Evolutionary conservation across 306 rosid genomes (phyloP), one percentile per base, ranked within the genome.

Genomic region (Vigna nakashimae): DNA sequence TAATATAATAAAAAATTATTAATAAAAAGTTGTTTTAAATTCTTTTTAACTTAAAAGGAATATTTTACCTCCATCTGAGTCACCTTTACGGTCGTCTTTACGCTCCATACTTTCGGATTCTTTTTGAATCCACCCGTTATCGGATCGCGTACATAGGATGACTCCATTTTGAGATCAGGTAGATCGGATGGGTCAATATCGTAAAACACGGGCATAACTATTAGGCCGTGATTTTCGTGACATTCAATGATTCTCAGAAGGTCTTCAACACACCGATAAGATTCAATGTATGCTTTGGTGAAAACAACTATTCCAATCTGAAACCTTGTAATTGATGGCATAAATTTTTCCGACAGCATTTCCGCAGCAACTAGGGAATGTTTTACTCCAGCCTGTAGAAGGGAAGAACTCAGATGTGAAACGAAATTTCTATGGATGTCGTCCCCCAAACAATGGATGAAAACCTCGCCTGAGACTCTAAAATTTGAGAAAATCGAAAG

Each of bases 181-280:
- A 0, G 3, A 32, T 9, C 2, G 0, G 52, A 28, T 0, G 68
- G 79, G 1, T 52, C 15, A 12, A 72, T 48, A 0, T 53, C 0
- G 43, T 72, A 43, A 17, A 80, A 80, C 5, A 80, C 1, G 0
- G 79, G 74, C 0, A 80, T 0, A 73, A 80, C 75, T 2, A 14
- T 7, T 4, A 43, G 74, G 2, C 30, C 68, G 20, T 0, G 0
- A 12, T 1, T 28, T 43, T 6, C 1, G 2, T 0, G 52, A 36
- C 64, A 53, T 7, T 55, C 20, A 15, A 65, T 45, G 28, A 73
- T 65, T 56, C 56, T 6, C 1, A 0, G 9, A 11, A 73, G 75
- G 2, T 80, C 79, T 4, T 14, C 18, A 3, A 80, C 62, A 64
- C 83, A 79, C 66, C 49, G 63, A 4, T 0, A 2, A 0, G 73